These are phyloP conservation scores for Boletus insuetus DNA, from an alignment of 768 basidiomycete genomes.

Conservation along the genomic window DNA sequence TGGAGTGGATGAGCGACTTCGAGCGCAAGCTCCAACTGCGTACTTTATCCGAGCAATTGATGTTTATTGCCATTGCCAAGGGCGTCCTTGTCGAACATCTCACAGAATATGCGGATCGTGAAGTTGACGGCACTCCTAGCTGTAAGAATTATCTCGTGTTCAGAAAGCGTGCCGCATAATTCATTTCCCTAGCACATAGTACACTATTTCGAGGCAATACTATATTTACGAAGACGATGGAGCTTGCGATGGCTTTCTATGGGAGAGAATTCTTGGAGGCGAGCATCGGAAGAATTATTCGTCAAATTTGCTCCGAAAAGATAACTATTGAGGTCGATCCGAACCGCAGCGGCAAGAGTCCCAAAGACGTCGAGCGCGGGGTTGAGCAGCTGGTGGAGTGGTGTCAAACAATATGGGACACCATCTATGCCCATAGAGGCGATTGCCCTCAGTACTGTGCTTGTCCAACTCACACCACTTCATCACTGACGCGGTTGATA, in stretches of 20 bases:
- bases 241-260: conserved; percentile 77
- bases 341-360: conserved; percentile 55
- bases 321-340: conserved; percentile 84
- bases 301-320: conserved; percentile 67
- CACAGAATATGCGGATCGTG: conserved; percentile 62
- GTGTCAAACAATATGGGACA: conserved; percentile 78
- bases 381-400: conserved; percentile 70
- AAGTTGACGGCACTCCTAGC: conserved; percentile 65
- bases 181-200: conserved; percentile 54
- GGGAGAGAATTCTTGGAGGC: conserved; percentile 79
- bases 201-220: conserved; percentile 74
- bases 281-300: conserved; percentile 70
- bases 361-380: conserved; percentile 63
- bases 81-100: conserved; percentile 66
- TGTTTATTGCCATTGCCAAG: conserved; percentile 68
- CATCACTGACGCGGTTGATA: neutral
- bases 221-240: conserved; percentile 70
- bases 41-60: conserved; percentile 55
- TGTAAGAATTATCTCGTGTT: conserved; percentile 43
- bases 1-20: conserved; percentile 75
- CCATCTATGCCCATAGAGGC: conserved; percentile 69
- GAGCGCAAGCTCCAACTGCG: conserved; percentile 66
- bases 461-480: conserved; percentile 3
- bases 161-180: neutral
- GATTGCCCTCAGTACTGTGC: conserved; percentile 72